Percentiles rank a stretch among this genome's conserved stretches.
Evolutionary conservation across 148 eudicot genomes (phyloP).

Genomic region (Vaccinium myrtillus): DNA sequence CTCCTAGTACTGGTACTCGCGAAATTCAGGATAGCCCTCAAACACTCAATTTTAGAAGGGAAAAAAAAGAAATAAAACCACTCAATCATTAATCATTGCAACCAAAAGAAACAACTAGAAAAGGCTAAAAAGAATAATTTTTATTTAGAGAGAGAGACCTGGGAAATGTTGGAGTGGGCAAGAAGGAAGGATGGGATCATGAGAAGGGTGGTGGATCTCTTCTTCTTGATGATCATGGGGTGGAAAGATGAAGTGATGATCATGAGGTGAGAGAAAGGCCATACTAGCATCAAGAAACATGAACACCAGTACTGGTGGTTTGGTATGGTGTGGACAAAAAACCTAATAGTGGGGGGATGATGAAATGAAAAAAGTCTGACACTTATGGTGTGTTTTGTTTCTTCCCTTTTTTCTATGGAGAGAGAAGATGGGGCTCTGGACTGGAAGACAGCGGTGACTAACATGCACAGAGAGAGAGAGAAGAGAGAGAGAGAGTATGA

Average conservation of each 20-base stretch:
- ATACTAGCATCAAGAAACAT: constrained; percentile 10
- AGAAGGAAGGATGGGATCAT: neutral
- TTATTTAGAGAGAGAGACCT: constrained; percentile 3
- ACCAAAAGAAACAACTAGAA: too few relatives aligned
- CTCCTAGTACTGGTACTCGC: too few relatives aligned
- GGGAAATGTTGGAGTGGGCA: constrained; percentile 12
- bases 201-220: neutral
- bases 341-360: neutral
- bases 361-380: neutral
- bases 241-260: constrained; percentile 15
- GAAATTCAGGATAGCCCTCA: too few relatives aligned
- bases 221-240: neutral
- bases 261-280: constrained; percentile 18
- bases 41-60: too few relatives aligned
- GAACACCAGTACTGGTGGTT: neutral
- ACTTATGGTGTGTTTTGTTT: constrained; percentile 14
- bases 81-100: too few relatives aligned
- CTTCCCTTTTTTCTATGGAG: neutral
- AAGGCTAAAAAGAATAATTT: too few relatives aligned
- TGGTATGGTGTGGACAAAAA: neutral
- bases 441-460: neutral
- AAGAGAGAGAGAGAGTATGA: too few relatives aligned
- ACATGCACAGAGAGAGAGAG: neutral
- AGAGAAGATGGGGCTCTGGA: constrained; percentile 1
- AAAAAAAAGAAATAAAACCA: too few relatives aligned